A percentile compares a stretch with the other conserved stretches of the same genome.
Evolutionary conservation across 768 basidiomycete genomes (phyloP).

Genomic region (Daedaleopsis nitida): DNA sequence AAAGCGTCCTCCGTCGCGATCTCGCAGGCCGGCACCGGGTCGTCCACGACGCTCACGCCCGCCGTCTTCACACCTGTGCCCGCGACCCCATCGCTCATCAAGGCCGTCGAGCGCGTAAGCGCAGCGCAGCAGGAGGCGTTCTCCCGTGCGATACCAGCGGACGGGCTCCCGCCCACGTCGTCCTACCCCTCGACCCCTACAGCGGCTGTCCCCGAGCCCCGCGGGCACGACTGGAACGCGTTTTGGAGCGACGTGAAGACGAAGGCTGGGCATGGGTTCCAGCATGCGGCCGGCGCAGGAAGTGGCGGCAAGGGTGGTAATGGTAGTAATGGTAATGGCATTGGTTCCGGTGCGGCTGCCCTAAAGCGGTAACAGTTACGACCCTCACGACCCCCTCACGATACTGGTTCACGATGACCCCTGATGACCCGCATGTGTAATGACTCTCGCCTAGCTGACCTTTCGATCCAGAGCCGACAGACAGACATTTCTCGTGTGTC

Average conservation of each 20-base stretch:
- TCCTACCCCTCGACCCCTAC: not conserved
- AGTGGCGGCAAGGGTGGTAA: not conserved
- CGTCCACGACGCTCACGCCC: conserved; percentile 20
- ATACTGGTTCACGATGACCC: not conserved
- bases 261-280: conserved; percentile 29
- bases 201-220: conserved; percentile 1
- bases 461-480: too few species aligned
- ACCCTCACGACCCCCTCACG: not conserved
- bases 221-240: conserved; percentile 40
- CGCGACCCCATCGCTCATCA: conserved; percentile 65
- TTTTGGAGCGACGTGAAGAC: conserved; percentile 49
- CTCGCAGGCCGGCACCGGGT: conserved; percentile 20
- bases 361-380: not conserved
- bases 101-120: conserved; percentile 61
- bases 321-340: not conserved
- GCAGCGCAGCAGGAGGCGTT: conserved; percentile 58
- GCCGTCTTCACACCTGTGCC: conserved; percentile 46
- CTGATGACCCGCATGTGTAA: not conserved
- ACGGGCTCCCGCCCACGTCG: conserved; percentile 8
- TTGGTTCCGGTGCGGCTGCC: not conserved
- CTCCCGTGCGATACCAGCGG: conserved; percentile 1
- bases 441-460: too few species aligned
- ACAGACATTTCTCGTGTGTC: not conserved
- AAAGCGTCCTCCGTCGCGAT: conserved; percentile 26
- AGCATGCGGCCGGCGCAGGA: not conserved